Base-by-base conservation (phyloP, 2,329 filamentous ascomycete species). In the Colletotrichum destructivum region DNA sequence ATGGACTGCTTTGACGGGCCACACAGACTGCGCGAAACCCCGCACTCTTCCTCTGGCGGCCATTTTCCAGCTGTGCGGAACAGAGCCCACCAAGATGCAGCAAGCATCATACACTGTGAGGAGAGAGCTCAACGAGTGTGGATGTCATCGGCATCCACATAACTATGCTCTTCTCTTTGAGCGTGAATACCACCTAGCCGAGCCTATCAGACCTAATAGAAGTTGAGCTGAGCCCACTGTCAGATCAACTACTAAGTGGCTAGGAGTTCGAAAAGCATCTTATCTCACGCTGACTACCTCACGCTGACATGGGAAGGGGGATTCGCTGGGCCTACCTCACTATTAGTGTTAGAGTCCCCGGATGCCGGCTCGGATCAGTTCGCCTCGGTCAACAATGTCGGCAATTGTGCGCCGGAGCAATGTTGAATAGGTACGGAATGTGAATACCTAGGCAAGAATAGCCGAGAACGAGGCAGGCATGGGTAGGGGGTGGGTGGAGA, bases 51-150 rank as follows among this genome's bases (percentile, higher is more conserved):
- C 55, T 66, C 62, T 66, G 66, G 52, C 55, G 59, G 52, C 54
- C 51, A 35, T 47, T 61, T 69, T 70, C 62, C 62, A 70, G 55
- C n/a, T 23, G 31, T 70, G 67, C 62, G 67, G 67, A 55, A 61
- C 55, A 40, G 62, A 66, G 40, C 49, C 67, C 56, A 56, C 67
- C 18, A 16, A 16, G 18, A n/a, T 60, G 61, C 61, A 69, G 54
- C 61, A 65, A 13, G 12, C 18, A 35, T 3, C 44, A n/a, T 15
- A 13, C 31, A 38, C 18, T 49, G 44, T 49, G 59, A 61, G 11
- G 23, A 35, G 42, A 54, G 16, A 47, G 56, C 62, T 40, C 67
- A 62, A 70, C 62, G 61, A 66, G 52, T 56, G 55, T 66, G 56
- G 67, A 35, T 18, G 44, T 57, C 23, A 23, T 46, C 35, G 35